Evolutionary conservation across 2,329 filamentous ascomycete genomes (phyloP), one percentile per base, ranked within the genome.

Genomic region (Kalaharituber pfeilii): DNA sequence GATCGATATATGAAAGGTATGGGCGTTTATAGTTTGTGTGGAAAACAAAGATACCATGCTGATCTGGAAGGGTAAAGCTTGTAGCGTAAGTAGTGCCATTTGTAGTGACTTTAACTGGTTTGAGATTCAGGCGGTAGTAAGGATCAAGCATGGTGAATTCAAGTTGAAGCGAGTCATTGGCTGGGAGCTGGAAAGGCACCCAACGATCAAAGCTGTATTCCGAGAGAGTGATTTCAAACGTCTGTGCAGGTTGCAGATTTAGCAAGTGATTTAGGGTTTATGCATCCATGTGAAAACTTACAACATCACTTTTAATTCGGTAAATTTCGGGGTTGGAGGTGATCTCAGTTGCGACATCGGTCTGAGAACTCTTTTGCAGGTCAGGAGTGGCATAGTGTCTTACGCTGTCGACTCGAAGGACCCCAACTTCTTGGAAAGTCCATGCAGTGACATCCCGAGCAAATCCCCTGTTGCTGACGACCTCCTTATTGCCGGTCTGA

Each of bases 1-100:
- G 87, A 67, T 95, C 88, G 52, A 98, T 68, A 67, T 81, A 83
- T 65, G 80, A 91, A 62, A 94, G 71, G 74, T 95, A 94, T 1
- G 89, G 87, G 5, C 91, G 81, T 75, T 94, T 94, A 76, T 96
- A 95, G 75, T 95, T 94, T 69, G 96, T 77, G 67, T 82, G 80
- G 77, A 98, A 96, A 72, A 94, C 94, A 77, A 96, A 98, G 71
- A 98, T 95, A 67, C 91, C 91, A 72, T 98, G 91, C 71, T 98
- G 91, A 68, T 98, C 91, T 3, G 91, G 91, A 3, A 89, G 77
- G 60, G 75, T 83, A 71, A 98, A 95, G 24, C 78, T 75, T 47
- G 78, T 75, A 59, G 76, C 75, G 73, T 82, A 98, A 58, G 84
- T 75, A 50, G 84, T 81, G 60, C 80, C 79, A 63, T 85, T 81